phyloP scores from a whole-genome alignment of 441 rosid genomes.

The Arabidopsis hybrid region DNA sequence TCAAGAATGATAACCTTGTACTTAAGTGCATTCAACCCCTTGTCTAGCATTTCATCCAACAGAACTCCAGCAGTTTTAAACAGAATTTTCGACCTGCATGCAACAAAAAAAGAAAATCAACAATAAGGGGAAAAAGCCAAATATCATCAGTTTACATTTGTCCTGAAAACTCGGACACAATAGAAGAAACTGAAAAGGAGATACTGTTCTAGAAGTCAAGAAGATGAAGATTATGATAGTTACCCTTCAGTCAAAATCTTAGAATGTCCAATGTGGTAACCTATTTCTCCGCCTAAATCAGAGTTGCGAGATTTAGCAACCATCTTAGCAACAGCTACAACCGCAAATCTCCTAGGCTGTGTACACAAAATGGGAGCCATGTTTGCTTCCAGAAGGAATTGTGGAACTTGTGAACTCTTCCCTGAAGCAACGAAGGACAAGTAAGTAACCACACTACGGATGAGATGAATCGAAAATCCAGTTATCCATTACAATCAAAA shows the following conservation, averaged over 20 bases:
- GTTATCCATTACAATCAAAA: not conserved
- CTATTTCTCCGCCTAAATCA: conserved; percentile 87
- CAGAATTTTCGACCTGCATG: conserved; percentile 77
- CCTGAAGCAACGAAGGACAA: conserved; percentile 52
- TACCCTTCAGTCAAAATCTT: conserved; percentile 73
- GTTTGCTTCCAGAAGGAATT: conserved; percentile 80
- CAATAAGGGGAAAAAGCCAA: conserved; percentile 9
- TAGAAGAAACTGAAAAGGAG: not conserved
- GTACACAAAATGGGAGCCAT: conserved; percentile 84
- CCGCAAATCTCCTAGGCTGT: conserved; percentile 97
- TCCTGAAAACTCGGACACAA: not conserved
- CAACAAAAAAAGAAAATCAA: conserved; percentile 4
- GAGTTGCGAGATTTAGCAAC: conserved; percentile 87
- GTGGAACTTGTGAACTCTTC: conserved; percentile 98
- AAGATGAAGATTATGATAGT: not conserved
- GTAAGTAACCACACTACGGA: not conserved
- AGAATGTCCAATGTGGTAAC: conserved; percentile 92
- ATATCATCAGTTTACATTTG: not conserved
- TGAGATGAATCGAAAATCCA: conserved; percentile 4
- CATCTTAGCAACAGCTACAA: conserved; percentile 95
- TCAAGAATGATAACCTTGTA: conserved; percentile 96
- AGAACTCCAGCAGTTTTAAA: conserved; percentile 98
- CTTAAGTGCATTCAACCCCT: conserved; percentile 78
- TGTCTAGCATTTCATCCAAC: conserved; percentile 91
- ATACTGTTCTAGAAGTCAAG: not conserved